Conservation (phyloP, 2,329 filamentous ascomycete genomes). For the Plenodomus tracheiphilus region DNA sequence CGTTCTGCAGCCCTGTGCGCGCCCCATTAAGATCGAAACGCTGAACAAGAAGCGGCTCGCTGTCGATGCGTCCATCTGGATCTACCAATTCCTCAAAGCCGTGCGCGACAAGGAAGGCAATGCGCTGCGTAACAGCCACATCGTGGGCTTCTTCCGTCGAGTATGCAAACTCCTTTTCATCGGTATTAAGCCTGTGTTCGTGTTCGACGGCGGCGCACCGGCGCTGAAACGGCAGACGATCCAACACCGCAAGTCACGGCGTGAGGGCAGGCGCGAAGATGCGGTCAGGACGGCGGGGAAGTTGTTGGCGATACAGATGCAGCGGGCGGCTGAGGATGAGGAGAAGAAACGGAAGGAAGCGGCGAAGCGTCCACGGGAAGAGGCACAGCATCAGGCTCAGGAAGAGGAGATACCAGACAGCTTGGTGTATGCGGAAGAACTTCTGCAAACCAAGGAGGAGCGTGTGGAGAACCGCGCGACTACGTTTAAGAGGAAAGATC, state of each 20-base stretch:
- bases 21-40: constrained; percentile 93
- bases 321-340: constrained; percentile 85
- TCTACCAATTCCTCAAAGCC: constrained; percentile 98
- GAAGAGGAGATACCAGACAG: constrained; percentile 75
- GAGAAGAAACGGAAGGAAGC: constrained; percentile 64
- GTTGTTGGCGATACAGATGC: constrained; percentile 91
- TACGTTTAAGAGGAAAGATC: constrained; percentile 87
- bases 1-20: constrained; percentile 90
- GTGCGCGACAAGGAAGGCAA: constrained; percentile 98
- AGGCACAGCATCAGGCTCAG: constrained; percentile 60
- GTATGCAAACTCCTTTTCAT: constrained; percentile 98
- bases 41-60: constrained; percentile 95
- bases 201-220: constrained; percentile 95
- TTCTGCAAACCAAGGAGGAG: constrained; percentile 78
- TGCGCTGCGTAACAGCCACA: constrained; percentile 90
- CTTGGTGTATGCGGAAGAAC: constrained; percentile 88
- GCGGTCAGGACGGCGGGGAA: constrained; percentile 89
- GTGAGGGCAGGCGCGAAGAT: constrained; percentile 92
- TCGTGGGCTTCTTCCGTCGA: constrained; percentile 96
- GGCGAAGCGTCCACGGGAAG: constrained; percentile 44
- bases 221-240: constrained; percentile 90
- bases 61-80: constrained; percentile 98
- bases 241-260: constrained; percentile 71
- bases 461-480: constrained; percentile 64
- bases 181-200: constrained; percentile 94